These are phyloP conservation scores for Benincasa hispida DNA, from an alignment of 306 rosid species.

Conservation along the genomic window DNA sequence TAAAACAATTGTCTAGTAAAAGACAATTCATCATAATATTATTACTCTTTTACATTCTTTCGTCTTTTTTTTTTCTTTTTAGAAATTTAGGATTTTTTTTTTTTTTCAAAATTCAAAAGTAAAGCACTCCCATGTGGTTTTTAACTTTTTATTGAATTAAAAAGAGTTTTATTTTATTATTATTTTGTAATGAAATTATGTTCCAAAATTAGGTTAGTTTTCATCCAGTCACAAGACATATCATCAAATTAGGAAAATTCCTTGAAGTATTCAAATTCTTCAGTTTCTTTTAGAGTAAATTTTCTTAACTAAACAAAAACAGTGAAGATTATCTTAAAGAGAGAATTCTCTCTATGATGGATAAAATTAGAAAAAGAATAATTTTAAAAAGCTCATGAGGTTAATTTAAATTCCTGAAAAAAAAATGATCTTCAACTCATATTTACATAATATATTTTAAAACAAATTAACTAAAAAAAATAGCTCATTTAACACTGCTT, in stretches of 20 bases:
- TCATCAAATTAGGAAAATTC: neutral
- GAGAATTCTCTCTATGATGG: no score
- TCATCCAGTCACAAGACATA: neutral
- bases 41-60: no score
- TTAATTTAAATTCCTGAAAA: no score
- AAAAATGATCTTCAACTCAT: no score
- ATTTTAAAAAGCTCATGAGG: neutral
- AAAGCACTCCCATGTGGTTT: neutral
- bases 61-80: no score
- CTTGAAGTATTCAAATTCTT: neutral
- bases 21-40: no score
- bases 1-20: no score
- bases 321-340: neutral
- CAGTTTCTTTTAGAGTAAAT: neutral
- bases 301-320: neutral
- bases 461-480: neutral
- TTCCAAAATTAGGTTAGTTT: neutral
- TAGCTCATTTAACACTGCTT: neutral
- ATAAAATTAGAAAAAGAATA: neutral
- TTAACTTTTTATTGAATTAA: neutral
- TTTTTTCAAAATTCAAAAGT: neutral
- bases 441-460: neutral
- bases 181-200: neutral
- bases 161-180: neutral
- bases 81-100: no score